phyloP scores from a whole-genome alignment of 2,329 filamentous ascomycete species.

The Fusarium guadeloupense region DNA sequence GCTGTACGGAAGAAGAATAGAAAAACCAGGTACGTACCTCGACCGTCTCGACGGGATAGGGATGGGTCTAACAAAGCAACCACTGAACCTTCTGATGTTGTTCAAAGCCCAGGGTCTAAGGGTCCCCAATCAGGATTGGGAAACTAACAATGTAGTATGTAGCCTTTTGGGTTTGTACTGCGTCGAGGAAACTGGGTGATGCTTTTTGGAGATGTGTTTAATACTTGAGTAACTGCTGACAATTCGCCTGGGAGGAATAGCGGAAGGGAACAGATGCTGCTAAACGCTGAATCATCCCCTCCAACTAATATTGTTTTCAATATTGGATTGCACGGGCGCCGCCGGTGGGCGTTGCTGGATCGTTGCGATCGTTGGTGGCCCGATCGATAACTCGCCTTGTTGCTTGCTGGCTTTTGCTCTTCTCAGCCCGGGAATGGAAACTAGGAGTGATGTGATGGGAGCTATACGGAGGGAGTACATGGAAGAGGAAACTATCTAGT shows the following conservation, averaged over 20 bases:
- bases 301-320: constrained; percentile 16
- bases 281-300: neutral
- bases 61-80: constrained; percentile 5
- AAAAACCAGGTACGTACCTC: constrained; percentile 22
- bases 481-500: constrained; percentile 6
- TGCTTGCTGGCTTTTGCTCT: constrained; percentile 22
- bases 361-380: constrained; percentile 37
- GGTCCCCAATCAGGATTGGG: constrained; percentile 23
- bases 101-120: constrained; percentile 38
- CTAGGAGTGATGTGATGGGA: no score
- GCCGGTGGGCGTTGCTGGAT: constrained; percentile 35
- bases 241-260: neutral
- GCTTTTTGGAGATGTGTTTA: constrained; percentile 4
- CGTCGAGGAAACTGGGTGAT: constrained; percentile 2
- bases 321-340: constrained; percentile 31
- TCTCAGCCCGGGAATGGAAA: constrained; percentile 11
- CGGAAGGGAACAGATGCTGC: neutral
- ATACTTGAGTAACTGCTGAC: neutral
- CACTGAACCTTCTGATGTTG: constrained; percentile 8
- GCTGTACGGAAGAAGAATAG: constrained; percentile 24
- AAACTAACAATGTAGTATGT: constrained; percentile 20
- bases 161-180: constrained; percentile 16
- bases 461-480: no score
- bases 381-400: constrained; percentile 32
- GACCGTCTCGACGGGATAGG: constrained; percentile 1